Percentiles rank a stretch among this genome's conserved stretches.
Evolutionary conservation across 768 basidiomycete genomes (phyloP).

Genomic region (Paxillus rubicundulus): DNA sequence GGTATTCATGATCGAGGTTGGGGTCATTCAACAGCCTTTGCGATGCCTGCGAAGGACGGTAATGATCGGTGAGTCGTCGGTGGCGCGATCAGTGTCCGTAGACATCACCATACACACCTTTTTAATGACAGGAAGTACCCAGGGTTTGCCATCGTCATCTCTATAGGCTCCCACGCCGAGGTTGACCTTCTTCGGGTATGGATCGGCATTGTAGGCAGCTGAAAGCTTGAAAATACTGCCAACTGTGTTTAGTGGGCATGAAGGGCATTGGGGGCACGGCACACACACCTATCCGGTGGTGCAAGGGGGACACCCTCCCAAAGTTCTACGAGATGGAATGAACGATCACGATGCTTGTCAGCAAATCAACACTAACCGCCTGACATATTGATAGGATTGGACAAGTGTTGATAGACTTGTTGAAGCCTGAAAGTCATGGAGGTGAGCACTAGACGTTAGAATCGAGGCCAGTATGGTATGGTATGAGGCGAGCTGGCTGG

Average conservation of each 20-base stretch:
- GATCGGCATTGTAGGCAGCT: slow-evolving; percentile 82
- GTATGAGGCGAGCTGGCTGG: no score
- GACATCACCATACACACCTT: slow-evolving; percentile 50
- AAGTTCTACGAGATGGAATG: slow-evolving; percentile 45
- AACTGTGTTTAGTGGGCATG: slow-evolving; percentile 9
- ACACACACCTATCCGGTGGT: slow-evolving; percentile 80
- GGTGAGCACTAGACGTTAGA: slow-evolving; percentile 4
- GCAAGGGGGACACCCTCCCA: slow-evolving; percentile 81
- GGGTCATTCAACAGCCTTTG: slow-evolving; percentile 65
- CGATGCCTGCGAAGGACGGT: slow-evolving; percentile 55
- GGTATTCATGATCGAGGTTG: slow-evolving; percentile 85
- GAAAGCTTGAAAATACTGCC: slow-evolving; percentile 87
- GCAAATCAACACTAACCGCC: slow-evolving; percentile 45
- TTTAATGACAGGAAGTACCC: slow-evolving; percentile 89
- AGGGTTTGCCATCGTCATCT: slow-evolving; percentile 83
- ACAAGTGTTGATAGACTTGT: slow-evolving; percentile 57
- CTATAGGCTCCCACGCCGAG: slow-evolving; percentile 93
- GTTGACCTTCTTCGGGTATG: slow-evolving; percentile 77
- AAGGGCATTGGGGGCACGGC: slow-evolving; percentile 7
- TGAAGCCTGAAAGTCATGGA: slow-evolving; percentile 58
- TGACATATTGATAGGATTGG: slow-evolving; percentile 42
- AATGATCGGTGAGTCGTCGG: slow-evolving; percentile 1
- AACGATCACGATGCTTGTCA: not conserved
- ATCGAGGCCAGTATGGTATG: not conserved
- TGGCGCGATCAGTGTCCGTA: not conserved